These are phyloP conservation scores for Berberis thunbergii DNA, from an alignment of 164 flowering plant genomes.

Conservation along the genomic window DNA sequence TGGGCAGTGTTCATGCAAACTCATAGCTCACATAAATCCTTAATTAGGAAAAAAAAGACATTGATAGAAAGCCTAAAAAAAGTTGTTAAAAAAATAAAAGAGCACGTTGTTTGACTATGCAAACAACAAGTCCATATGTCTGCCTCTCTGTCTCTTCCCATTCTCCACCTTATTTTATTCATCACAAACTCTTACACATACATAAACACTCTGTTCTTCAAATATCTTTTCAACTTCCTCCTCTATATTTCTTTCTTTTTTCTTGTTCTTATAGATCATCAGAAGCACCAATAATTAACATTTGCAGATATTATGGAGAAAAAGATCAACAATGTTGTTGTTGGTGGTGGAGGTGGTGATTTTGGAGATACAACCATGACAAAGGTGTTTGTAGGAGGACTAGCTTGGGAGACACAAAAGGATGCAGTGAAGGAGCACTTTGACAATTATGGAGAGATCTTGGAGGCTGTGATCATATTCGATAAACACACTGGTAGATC, in stretches of 20 bases:
- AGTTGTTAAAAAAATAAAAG: neutral
- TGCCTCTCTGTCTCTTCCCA: neutral
- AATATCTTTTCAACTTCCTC: neutral
- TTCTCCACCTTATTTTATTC: neutral
- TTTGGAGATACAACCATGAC: constrained; percentile 81
- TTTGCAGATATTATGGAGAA: neutral
- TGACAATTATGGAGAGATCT: constrained; percentile 78
- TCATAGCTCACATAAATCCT: neutral
- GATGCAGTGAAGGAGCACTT: constrained; percentile 73
- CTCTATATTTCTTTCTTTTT: neutral
- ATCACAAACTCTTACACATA: neutral
- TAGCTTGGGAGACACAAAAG: constrained; percentile 94
- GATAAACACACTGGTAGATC: constrained; percentile 88
- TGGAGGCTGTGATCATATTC: constrained; percentile 89
- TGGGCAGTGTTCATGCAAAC: too few relatives aligned
- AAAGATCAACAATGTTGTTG: constrained; percentile 13
- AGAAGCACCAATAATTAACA: too few relatives aligned
- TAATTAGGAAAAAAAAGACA: neutral
- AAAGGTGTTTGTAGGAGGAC: constrained; percentile 89
- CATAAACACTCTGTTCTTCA: neutral
- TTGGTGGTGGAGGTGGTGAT: constrained; percentile 53
- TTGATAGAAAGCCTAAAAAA: neutral
- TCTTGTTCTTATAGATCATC: too few relatives aligned
- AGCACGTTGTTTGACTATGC: neutral
- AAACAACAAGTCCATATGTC: neutral